Conservation (phyloP, 331 rosid genomes). For the Acacia concinna region DNA sequence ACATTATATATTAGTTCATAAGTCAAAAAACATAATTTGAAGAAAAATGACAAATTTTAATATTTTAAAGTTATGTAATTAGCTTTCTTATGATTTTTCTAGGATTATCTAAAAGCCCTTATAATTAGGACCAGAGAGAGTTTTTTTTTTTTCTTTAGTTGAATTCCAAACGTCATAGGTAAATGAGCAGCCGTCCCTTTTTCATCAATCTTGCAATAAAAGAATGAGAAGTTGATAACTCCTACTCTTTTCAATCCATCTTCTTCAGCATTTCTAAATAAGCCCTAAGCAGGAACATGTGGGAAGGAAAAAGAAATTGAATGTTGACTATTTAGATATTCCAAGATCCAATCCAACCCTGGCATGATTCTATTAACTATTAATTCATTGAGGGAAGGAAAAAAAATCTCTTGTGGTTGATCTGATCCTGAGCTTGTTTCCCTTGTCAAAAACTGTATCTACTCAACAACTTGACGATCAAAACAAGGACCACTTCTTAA, state of each 20-base stretch:
- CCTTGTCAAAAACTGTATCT: neutral
- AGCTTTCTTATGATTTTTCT: no score
- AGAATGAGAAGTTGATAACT: neutral
- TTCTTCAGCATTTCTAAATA: neutral
- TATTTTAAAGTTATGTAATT: no score
- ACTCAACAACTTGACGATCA: neutral
- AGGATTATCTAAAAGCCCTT: no score
- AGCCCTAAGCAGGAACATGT: neutral
- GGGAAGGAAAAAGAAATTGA: neutral
- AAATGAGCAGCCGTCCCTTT: neutral
- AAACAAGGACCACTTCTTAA: neutral
- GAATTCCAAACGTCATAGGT: neutral
- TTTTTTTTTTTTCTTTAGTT: no score
- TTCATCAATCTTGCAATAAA: neutral
- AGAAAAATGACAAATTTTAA: no score
- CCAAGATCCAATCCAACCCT: neutral
- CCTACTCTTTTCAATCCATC: neutral
- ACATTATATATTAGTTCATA: no score
- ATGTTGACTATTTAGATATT: neutral
- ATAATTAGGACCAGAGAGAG: no score
- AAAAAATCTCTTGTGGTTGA: neutral
- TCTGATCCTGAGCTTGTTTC: neutral
- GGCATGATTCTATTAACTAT: neutral
- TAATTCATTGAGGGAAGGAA: neutral
- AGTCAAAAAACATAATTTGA: no score